Evolutionary conservation across 2,329 filamentous ascomycete genomes (phyloP), one percentile per base, ranked within the genome.

Genomic region (Scedosporium apiospermum): DNA sequence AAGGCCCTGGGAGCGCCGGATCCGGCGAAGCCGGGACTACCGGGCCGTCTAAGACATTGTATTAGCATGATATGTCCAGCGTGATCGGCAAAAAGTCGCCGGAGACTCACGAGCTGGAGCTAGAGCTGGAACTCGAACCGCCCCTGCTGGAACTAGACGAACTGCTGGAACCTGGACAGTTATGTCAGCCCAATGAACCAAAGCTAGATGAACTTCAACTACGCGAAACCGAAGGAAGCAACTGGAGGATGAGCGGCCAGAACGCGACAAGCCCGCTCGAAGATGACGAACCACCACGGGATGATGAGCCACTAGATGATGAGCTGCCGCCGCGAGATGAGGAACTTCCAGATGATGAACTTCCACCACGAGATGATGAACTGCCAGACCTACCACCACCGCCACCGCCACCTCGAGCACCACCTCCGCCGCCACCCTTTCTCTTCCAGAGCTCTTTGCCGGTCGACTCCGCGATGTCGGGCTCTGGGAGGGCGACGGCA

Each of bases 391-490:
- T 67, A 27, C 68, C 62, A 3, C 71, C 63, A 30, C 69, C 60
- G 2, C 74, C 67, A 27, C 73, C 67, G 16, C 74, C 73, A 9
- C 80, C 78, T 63, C 78, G 73, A 18, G 78, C 76, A 58, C 82
- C 81, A 10, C 80, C 74, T 7, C 82, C 82, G 6, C 84, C 84
- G 58, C 85, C 84, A 42, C 84, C 84, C 68, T 82, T 82, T 65
- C 85, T 79, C 76, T 85, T 86, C 75, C 78, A 85, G 23, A 87
- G 72, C 38, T 84, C 77, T 61, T 80, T 71, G 16, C 16, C 26
- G 26, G 61, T 72, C 69, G 30, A 58, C 14, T 49, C 49, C 3
- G 59, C 34, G 60, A 64, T 51, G 30, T 64, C 59, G 53, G 64
- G 57, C 42, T 74, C 67, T 27, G 65, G 61, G 44, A 67, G 66